Evolutionary conservation across 768 basidiomycete species (phyloP).

Genomic region (Kwoniella mangroviensis): DNA sequence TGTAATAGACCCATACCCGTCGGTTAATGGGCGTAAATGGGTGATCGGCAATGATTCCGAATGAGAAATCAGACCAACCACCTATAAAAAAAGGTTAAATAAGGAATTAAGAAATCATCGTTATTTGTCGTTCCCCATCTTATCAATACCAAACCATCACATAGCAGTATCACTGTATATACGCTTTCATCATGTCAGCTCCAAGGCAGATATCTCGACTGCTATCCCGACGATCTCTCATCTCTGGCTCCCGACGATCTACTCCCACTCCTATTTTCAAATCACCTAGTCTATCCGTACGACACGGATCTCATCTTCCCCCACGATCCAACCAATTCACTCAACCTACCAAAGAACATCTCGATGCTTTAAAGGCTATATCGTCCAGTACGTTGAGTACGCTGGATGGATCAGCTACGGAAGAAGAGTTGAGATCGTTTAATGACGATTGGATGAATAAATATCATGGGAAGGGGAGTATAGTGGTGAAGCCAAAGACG

Average conservation of each 20-base stretch:
- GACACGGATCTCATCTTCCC: slow-evolving; percentile 50
- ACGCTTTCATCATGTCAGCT: slow-evolving; percentile 7
- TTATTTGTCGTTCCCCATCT: background rate
- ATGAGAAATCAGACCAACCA: background rate
- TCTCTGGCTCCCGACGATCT: slow-evolving; percentile 9
- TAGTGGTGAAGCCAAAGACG: slow-evolving; percentile 86
- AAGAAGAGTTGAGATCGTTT: slow-evolving; percentile 71
- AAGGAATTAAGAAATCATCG: background rate
- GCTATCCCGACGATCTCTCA: slow-evolving; percentile 7
- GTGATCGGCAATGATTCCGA: background rate
- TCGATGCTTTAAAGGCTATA: slow-evolving; percentile 54
- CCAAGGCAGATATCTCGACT: slow-evolving; percentile 16
- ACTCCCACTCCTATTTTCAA: background rate
- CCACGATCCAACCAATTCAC: slow-evolving; percentile 42
- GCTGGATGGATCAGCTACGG: slow-evolving; percentile 48
- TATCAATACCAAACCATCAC: background rate
- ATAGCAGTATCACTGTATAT: background rate
- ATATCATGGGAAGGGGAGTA: slow-evolving; percentile 79
- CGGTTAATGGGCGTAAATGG: background rate
- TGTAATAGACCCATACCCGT: background rate
- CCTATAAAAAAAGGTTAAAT: background rate
- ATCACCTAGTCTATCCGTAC: slow-evolving; percentile 9
- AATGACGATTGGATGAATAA: slow-evolving; percentile 98
- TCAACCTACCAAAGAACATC: slow-evolving; percentile 50
- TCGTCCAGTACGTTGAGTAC: slow-evolving; percentile 57